Base-by-base conservation (phyloP, 768 basidiomycete species). In the Kwoniella newhampshirensis region DNA sequence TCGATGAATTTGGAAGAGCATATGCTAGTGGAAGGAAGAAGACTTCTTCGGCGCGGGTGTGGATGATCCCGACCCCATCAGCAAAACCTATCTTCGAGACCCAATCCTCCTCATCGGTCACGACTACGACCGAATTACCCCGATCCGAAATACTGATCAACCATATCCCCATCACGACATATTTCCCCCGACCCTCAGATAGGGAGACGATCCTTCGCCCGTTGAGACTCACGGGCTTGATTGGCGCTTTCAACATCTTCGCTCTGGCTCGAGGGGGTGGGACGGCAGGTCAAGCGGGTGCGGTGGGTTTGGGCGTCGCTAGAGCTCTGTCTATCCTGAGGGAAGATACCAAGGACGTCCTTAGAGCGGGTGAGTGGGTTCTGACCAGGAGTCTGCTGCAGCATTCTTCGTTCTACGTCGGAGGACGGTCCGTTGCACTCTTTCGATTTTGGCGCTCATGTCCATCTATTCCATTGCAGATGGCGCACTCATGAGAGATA, bases 211-310 rank as follows among this genome's bases (percentile, higher is more conserved):
- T 93, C 51, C 80, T 91, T 20, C 84, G 88, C 17, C 92, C 96
- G 0, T 79, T 99, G 59, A 87, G 87, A 66, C 78, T 97, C 21
- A 84, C 90, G 0, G 89, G 90, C 20, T 79, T 87, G 25, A 76
- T 97, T 11, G 91, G 91, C 18, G 88, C 86, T 25, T 98, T 85
- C 80, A 98, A 85, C 70, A 79, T 84, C 23, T 81, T 81, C 57
- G 82, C 86, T 13, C 80, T 91, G 36, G 85, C 85, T 28, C 81
- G 88, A 26, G 91, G 91, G 4, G 93, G 93, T 13, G 94, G 94
- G 1, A 85, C 83, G n/a, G 87, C 88, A 0, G 91, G 93, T 2
- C 92, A 97, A 73, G 87, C 90, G n/a, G 91, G 87, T 17, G 92
- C 92, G 3, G 78, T 93, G 21, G 84, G 86, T 0, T 82, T 79